Conservation (phyloP, 306 rosid genomes). For the Quercus wislizeni region DNA sequence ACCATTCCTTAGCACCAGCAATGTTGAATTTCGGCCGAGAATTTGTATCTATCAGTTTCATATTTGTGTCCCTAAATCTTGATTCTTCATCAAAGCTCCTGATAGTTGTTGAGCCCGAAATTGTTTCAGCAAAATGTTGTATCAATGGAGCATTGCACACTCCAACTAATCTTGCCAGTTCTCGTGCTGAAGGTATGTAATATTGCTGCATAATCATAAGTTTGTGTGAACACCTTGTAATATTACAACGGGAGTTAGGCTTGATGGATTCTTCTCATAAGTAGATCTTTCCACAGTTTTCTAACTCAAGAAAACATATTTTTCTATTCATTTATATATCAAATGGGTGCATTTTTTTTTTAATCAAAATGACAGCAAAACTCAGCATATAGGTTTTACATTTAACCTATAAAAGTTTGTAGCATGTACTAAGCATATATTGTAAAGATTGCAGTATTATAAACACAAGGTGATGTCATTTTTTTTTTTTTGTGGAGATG, state of each 20-base stretch:
- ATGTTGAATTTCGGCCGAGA: slow-evolving; percentile 61
- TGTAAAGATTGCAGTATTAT: not conserved
- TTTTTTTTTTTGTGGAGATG: not conserved
- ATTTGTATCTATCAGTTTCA: slow-evolving; percentile 68
- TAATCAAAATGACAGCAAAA: not conserved
- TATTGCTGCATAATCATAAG: slow-evolving; percentile 54
- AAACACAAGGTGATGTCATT: not conserved
- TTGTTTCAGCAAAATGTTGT: slow-evolving; percentile 83
- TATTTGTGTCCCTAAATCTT: slow-evolving; percentile 63
- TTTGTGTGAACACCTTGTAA: not conserved
- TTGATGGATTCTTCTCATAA: not conserved
- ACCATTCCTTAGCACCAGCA: slow-evolving; percentile 83
- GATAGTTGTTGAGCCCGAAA: slow-evolving; percentile 75
- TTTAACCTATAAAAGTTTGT: too few species aligned
- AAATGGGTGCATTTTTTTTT: not conserved
- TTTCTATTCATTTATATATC: not conserved
- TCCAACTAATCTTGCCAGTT: slow-evolving; percentile 74
- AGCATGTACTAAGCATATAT: too few species aligned
- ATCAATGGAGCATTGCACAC: slow-evolving; percentile 88
- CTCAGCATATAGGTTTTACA: not conserved
- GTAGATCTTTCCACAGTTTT: not conserved
- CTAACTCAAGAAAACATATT: not conserved
- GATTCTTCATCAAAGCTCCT: slow-evolving; percentile 80
- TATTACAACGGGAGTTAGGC: not conserved
- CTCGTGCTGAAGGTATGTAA: slow-evolving; percentile 74